phyloP scores from a whole-genome alignment of 83 land plant genomes.

The Picea mariana region DNA sequence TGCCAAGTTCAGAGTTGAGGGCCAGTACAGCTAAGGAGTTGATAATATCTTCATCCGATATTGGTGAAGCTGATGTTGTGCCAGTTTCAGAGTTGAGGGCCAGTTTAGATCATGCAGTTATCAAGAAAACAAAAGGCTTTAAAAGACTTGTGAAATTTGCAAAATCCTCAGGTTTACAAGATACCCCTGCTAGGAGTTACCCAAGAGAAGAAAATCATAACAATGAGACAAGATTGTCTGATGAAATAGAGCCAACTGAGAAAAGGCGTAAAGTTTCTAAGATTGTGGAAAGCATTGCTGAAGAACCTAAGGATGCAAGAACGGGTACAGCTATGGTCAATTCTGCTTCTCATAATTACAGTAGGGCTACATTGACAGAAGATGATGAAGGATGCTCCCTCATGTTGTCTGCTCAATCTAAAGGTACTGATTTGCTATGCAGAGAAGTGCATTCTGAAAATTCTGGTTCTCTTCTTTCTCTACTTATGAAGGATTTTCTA shows the following conservation, averaged over 20 bases:
- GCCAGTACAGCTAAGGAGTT: not conserved
- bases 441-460: no score
- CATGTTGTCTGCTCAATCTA: no score
- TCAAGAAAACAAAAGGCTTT: slow-evolving; percentile 15
- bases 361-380: not conserved
- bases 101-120: not conserved
- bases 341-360: not conserved
- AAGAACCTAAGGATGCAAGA: not conserved
- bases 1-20: not conserved
- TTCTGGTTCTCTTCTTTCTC: no score
- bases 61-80: not conserved
- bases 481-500: not conserved
- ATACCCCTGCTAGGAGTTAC: not conserved
- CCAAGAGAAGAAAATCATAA: not conserved
- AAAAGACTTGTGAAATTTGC: slow-evolving; percentile 16
- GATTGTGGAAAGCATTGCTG: not conserved
- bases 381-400: not conserved
- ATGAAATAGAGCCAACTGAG: not conserved
- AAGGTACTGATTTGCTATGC: no score
- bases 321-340: not conserved
- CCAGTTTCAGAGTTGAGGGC: not conserved
- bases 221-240: not conserved
- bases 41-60: not conserved
- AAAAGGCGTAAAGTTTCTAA: not conserved
- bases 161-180: not conserved